A percentile compares a stretch with the other conserved stretches of the same genome.
Evolutionary conservation across 73 alveolate species (phyloP).

Genomic region (Symbiodinium pilosum): DNA sequence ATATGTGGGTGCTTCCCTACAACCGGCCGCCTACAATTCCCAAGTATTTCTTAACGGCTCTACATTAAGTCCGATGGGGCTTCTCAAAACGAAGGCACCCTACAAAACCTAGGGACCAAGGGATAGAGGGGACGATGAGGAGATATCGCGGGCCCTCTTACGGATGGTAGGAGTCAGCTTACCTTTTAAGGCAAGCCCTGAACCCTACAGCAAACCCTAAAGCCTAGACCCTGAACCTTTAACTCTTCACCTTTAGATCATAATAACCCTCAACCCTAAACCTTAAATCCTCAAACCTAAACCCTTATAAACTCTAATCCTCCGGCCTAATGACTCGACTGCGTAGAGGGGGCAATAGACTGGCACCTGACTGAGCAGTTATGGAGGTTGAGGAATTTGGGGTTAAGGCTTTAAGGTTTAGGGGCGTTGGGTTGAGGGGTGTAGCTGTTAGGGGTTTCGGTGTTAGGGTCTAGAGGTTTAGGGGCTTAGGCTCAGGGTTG

Average conservation of each 20-base stretch:
- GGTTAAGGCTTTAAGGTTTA: background rate
- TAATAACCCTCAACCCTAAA: background rate
- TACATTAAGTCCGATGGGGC: too few species aligned
- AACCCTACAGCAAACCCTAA: too few species aligned
- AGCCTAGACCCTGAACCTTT: background rate
- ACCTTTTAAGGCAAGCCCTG: too few species aligned
- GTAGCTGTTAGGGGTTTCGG: background rate
- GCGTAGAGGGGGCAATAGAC: constrained; percentile 13
- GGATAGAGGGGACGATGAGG: too few species aligned
- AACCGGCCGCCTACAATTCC: too few species aligned
- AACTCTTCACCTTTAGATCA: too few species aligned
- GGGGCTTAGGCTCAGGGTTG: background rate
- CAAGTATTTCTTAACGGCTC: too few species aligned
- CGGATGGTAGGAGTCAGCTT: too few species aligned
- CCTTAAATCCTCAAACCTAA: background rate
- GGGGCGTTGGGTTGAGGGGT: background rate
- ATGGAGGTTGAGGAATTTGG: background rate
- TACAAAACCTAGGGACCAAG: too few species aligned
- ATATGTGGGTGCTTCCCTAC: too few species aligned
- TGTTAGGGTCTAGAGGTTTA: background rate
- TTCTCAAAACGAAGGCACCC: too few species aligned
- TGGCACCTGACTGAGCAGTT: background rate
- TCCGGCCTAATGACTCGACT: background rate
- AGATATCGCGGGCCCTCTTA: too few species aligned
- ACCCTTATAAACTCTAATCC: background rate